Evolutionary conservation across 2,329 filamentous ascomycete genomes (phyloP).

Genomic region (Stagonosporopsis vannaccii): DNA sequence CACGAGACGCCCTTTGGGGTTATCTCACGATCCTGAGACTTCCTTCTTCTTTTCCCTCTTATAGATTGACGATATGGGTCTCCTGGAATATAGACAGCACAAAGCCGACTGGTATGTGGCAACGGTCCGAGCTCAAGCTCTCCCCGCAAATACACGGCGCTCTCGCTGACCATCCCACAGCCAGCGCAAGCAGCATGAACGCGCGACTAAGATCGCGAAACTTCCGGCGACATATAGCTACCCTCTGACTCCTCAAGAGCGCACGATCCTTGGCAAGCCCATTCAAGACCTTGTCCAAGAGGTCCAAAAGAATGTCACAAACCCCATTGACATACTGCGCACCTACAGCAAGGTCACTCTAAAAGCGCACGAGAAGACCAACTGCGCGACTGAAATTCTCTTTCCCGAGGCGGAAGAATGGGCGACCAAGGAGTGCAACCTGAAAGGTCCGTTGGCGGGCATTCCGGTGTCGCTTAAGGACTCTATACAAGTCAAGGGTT

Average conservation of each 20-base stretch:
- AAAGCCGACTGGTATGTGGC: conserved; percentile 70
- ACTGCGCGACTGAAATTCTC: conserved; percentile 88
- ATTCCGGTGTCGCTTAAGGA: conserved; percentile 87
- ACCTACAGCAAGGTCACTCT: conserved; percentile 88
- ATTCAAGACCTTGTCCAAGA: conserved; percentile 80
- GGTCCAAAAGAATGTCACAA: conserved; percentile 73
- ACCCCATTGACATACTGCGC: conserved; percentile 76
- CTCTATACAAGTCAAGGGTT: conserved; percentile 78
- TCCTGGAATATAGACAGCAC: conserved; percentile 74
- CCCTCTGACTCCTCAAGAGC: conserved; percentile 70
- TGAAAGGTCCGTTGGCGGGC: conserved; percentile 83
- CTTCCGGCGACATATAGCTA: conserved; percentile 71
- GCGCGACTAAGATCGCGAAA: conserved; percentile 70
- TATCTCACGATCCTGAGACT: background rate
- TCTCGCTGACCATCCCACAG: conserved; percentile 54
- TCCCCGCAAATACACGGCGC: conserved; percentile 7
- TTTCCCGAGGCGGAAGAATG: conserved; percentile 79
- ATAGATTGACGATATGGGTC: conserved; percentile 56
- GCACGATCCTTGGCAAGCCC: conserved; percentile 71
- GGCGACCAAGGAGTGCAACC: conserved; percentile 67
- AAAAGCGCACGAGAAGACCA: conserved; percentile 84
- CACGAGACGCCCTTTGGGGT: conserved; percentile 9
- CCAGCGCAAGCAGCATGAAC: conserved; percentile 79
- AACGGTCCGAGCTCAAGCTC: conserved; percentile 18
- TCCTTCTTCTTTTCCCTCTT: conserved; percentile 1